A percentile compares a stretch with the other conserved stretches of the same genome.
Evolutionary conservation across 352 stramenopile genomes (phyloP).

Genomic region (Phytophthora quininea): DNA sequence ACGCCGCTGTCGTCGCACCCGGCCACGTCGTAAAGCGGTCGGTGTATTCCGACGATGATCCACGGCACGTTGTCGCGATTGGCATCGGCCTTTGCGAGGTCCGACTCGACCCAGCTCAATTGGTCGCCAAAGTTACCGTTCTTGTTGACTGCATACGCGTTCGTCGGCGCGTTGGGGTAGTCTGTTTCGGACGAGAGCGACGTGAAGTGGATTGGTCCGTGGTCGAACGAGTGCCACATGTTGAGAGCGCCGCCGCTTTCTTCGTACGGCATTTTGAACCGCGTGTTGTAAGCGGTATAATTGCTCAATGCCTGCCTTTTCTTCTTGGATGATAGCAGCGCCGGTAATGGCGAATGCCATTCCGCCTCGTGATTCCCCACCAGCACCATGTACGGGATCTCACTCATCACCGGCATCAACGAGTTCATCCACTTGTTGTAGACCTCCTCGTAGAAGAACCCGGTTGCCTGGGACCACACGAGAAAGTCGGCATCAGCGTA

Average conservation of each 20-base stretch:
- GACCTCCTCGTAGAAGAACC: constrained; percentile 43
- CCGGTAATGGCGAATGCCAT: constrained; percentile 39
- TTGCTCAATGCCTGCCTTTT: constrained; percentile 30
- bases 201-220: constrained; percentile 65
- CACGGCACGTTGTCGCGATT: constrained; percentile 50
- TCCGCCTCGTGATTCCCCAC: constrained; percentile 77
- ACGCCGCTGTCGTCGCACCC: constrained; percentile 26
- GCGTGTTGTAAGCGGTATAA: constrained; percentile 62
- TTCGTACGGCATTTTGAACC: constrained; percentile 40
- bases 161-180: constrained; percentile 38
- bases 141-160: constrained; percentile 36
- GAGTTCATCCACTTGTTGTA: constrained; percentile 78
- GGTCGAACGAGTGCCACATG: constrained; percentile 52
- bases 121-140: constrained; percentile 45
- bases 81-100: constrained; percentile 39
- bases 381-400: constrained; percentile 70
- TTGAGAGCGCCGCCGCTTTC: constrained; percentile 39
- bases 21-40: constrained; percentile 46
- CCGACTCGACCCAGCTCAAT: constrained; percentile 49
- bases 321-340: constrained; percentile 24
- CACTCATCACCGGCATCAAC: constrained; percentile 36
- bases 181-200: constrained; percentile 72
- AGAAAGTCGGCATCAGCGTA: constrained; percentile 41
- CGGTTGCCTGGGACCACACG: constrained; percentile 8
- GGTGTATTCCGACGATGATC: constrained; percentile 58